These are phyloP conservation scores for Calonectria honghensis DNA, from an alignment of 2,329 filamentous ascomycete species.

Conservation along the genomic window DNA sequence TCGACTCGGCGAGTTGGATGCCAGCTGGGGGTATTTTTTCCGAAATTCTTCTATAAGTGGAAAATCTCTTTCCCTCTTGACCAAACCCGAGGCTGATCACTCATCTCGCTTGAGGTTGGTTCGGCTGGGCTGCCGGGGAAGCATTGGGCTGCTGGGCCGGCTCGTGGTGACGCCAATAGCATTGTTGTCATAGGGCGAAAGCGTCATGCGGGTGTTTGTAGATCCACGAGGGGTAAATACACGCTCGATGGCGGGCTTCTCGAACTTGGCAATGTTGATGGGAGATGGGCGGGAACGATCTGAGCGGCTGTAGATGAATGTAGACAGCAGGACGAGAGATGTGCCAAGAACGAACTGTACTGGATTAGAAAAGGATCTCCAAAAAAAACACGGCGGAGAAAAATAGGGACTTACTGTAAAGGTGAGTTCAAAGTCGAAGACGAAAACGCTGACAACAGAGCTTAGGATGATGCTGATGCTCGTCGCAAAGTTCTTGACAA, in stretches of 20 bases:
- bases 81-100: slow-evolving; percentile 43
- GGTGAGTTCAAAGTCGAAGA: slow-evolving; percentile 88
- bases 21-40: slow-evolving; percentile 8
- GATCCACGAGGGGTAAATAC: slow-evolving; percentile 61
- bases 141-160: slow-evolving; percentile 68
- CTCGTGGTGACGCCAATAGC: slow-evolving; percentile 65
- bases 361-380: neutral
- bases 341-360: slow-evolving; percentile 88
- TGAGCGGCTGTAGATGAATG: slow-evolving; percentile 87
- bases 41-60: neutral
- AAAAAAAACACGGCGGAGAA: neutral
- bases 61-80: neutral
- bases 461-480: slow-evolving; percentile 94
- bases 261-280: slow-evolving; percentile 82
- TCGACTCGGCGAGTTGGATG: slow-evolving; percentile 25
- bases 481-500: slow-evolving; percentile 94
- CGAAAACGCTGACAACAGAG: slow-evolving; percentile 87
- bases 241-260: slow-evolving; percentile 80
- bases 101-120: slow-evolving; percentile 63
- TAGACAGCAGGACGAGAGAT: slow-evolving; percentile 84
- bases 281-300: slow-evolving; percentile 78
- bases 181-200: slow-evolving; percentile 65
- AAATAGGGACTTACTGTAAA: slow-evolving; percentile 75
- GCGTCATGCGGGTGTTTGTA: slow-evolving; percentile 59
- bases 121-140: slow-evolving; percentile 63